Base-by-base conservation (phyloP, 305 asterid genomes). In the Solanum hybrid region DNA sequence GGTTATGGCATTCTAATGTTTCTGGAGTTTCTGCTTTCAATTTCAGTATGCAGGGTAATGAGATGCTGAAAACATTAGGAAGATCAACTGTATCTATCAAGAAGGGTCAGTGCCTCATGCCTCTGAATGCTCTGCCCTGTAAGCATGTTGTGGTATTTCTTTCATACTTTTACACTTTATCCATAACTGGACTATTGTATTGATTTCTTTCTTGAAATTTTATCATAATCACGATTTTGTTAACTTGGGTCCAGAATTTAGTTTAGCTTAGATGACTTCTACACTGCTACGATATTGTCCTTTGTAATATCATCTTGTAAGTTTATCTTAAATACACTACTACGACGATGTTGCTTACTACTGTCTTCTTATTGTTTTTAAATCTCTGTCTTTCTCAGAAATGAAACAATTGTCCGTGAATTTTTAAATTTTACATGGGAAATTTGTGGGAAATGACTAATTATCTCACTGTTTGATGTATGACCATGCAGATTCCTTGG, bases 91-190 rank as follows among this genome's bases (percentile, higher is more conserved):
- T 87, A 31, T 72, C 85, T 29, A 75, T 87, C 89, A 22, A 72
- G 78, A 78, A 77, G 79, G 90, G 93, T 90, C 93, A 91, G 86
- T 85, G 92, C 94, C 88, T 90, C 90, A 93, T 77, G 92, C 93
- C 93, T 51, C 87, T 90, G 89, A 91, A 90, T 91, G 92, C 94
- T 92, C 92, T 94, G 81, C 90, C 90, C 90, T 92, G 95, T 93
- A 94, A 93, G 95, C 94, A 91, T 78, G 92, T 86, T 91, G 92
- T 90, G 88, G 93, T 92, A 91, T 91, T 88, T 91, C 90, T 88
- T 76, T 85, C 77, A 90, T 88, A 90, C 77, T 88, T 89, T 81
- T 92, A 91, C 34, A 87, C 90, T 93, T 94, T 90, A 93, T 90
- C 92, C 90, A 93, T 95, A 92, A 90, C 91, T 90, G 90, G 79